Base-by-base conservation (phyloP, 2,329 filamentous ascomycete genomes). In the Fusarium avenaceum region DNA sequence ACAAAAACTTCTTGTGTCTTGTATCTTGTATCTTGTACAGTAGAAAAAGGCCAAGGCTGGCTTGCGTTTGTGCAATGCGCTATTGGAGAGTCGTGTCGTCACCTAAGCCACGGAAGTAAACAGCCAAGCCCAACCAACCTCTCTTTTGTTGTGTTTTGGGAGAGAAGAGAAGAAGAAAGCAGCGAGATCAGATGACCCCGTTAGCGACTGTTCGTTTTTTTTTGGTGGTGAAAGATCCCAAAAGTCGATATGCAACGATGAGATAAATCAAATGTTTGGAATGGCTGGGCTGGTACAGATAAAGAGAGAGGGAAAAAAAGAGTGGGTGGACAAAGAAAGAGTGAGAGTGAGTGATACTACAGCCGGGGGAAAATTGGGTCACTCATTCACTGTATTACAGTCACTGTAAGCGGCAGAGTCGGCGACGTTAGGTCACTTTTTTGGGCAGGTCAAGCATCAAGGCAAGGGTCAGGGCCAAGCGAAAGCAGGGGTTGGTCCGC, bases 61-160 rank as follows among this genome's bases (percentile, higher is more conserved):
- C 67, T 54, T 70, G 57, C 58, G 63, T 30, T 30, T 13, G 28
- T 30, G 28, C 28, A 30, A 30, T 70, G 67, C 67, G 63, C 67
- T 70, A 70, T 65, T 57, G 63, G 48, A 48, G 39, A 69, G 67
- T 70, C 54, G 67, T 70, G 67, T 70, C 67, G 67, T 70, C 67
- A 70, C 67, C 40, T 54, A 67, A 67, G 67, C 58, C 67, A 57
- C 50, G 46, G 43, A 38, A 59, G 59, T 62, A 33, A 63, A 51
- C 59, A 63, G 49, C 56, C 45, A 46, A 52, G 28, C 62, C 66
- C 62, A 70, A 38, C 66, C 53, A 70, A 38, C 66, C 57, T 56
- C 66, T 59, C 30, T 48, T 35, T 15, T 42, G 5, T 7, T 56
- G 28, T 17, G 11, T 53, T 32, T 17, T 26, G 2, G 26, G 26